Percentiles rank a stretch among this genome's conserved stretches.
These are phyloP conservation scores for Vigna trinervia DNA, from an alignment of 306 rosid genomes.

Conservation along the genomic window DNA sequence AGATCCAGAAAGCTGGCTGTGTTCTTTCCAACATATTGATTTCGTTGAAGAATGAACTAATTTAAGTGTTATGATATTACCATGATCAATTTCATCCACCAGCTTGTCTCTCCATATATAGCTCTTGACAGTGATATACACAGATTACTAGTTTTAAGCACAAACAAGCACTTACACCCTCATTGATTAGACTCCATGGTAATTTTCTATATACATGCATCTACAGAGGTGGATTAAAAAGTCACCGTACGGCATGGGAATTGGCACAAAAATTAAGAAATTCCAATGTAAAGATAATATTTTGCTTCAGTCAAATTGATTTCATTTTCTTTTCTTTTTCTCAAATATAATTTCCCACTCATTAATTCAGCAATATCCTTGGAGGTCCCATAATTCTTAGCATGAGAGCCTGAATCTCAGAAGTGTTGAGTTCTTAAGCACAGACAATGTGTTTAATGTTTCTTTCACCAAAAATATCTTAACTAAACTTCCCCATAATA, in stretches of 20 bases:
- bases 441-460: background rate
- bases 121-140: background rate
- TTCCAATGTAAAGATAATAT: background rate
- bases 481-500: background rate
- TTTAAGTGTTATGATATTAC: background rate
- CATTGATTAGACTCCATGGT: background rate
- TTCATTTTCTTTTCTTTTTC: constrained; percentile 12
- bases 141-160: constrained; percentile 21
- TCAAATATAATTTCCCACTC: background rate
- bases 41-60: constrained; percentile 11
- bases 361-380: background rate
- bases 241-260: background rate
- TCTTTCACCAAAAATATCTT: constrained; percentile 3
- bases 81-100: constrained; percentile 14
- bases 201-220: background rate
- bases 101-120: constrained; percentile 26
- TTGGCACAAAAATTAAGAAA: constrained; percentile 10
- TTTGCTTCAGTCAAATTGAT: background rate
- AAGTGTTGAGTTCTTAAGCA: background rate
- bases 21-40: constrained; percentile 1
- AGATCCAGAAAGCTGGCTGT: constrained; percentile 3
- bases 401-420: background rate
- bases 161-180: background rate
- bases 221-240: constrained; percentile 5
- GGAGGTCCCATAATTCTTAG: background rate